A percentile compares a stretch with the other conserved stretches of the same genome.
Evolutionary conservation across 306 rosid species (phyloP).

Genomic region (Pterocarpus santalinus): DNA sequence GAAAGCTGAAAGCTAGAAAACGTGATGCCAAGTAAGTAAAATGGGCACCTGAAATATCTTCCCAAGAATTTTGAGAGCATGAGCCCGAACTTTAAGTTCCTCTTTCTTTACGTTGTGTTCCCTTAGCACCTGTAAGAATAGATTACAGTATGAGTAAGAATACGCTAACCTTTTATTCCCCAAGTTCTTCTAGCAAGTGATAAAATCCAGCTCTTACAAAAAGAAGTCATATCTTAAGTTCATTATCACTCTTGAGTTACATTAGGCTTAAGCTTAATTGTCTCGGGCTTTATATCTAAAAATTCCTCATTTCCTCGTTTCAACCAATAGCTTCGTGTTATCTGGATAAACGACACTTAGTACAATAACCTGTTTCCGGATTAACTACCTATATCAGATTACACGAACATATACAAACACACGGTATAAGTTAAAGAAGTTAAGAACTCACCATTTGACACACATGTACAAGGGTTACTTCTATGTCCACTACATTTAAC

Average conservation of each 20-base stretch:
- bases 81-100: conserved; percentile 86
- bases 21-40: neutral
- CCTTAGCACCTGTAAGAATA: conserved; percentile 72
- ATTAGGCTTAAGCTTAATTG: neutral
- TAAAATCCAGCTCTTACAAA: neutral
- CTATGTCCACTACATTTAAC: conserved; percentile 92
- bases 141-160: conserved; percentile 21
- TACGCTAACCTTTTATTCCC: conserved; percentile 3
- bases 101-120: conserved; percentile 76
- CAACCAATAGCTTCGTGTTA: conserved; percentile 1
- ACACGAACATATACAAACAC: neutral
- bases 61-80: conserved; percentile 84
- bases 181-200: conserved; percentile 4
- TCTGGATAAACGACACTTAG: neutral
- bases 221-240: conserved; percentile 8
- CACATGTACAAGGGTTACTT: conserved; percentile 86
- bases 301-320: conserved; percentile 16
- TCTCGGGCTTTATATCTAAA: neutral
- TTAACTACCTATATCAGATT: conserved; percentile 6
- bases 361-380: conserved; percentile 34
- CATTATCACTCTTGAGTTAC: conserved; percentile 22
- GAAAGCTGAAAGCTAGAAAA: neutral
- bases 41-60: conserved; percentile 78
- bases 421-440: neutral
- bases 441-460: conserved; percentile 87